Base-by-base conservation (phyloP, 441 rosid species). In the Raphanus hybrid region DNA sequence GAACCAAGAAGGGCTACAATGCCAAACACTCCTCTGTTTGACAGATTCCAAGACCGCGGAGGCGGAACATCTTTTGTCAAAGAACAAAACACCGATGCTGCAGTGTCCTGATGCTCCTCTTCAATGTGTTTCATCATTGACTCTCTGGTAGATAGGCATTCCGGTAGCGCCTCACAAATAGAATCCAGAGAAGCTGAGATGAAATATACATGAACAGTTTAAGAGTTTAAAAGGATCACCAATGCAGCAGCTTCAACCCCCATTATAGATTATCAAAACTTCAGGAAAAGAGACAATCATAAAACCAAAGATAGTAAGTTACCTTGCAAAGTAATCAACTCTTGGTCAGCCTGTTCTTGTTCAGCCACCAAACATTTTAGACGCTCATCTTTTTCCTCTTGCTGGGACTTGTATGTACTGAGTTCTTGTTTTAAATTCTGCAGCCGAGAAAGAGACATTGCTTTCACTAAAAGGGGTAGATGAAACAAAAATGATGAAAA, bases 1-100 rank as follows among this genome's bases (percentile, higher is more conserved):
- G 91, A 82, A 69, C 93, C 97, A n/a, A 90, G 90, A 32, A 90
- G 82, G 8, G 87, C 94, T 26, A 93, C 93, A 11, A 84, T n/a
- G 5, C 95, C 97, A 79, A 88, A 73, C 55, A 87, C 45, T 29
- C 76, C 83, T 63, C 73, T 77, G 55, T 26, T 61, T 39, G 83
- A 79, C 82, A 72, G 45, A 16, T 29, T 2, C 32, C 12, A 12
- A 12, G 81, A 65, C 67, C 65, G 74, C n/a, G 72, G 73, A 23
- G 41, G 70, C 0, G 70, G 54, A 32, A 72, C 18, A 1, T 76
- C 52, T 63, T 72, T 68, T 52, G 70, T 45, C 60, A 81, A 64
- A 48, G 64, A 11, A 82, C 88, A 85, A 50, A 88, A 58, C 48
- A 82, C 64, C 4, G 88, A 79, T 43, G 92, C 88, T 11, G 90